Base-by-base conservation (phyloP, 345 rosid species). In the Diplotaxis tenuifolia region DNA sequence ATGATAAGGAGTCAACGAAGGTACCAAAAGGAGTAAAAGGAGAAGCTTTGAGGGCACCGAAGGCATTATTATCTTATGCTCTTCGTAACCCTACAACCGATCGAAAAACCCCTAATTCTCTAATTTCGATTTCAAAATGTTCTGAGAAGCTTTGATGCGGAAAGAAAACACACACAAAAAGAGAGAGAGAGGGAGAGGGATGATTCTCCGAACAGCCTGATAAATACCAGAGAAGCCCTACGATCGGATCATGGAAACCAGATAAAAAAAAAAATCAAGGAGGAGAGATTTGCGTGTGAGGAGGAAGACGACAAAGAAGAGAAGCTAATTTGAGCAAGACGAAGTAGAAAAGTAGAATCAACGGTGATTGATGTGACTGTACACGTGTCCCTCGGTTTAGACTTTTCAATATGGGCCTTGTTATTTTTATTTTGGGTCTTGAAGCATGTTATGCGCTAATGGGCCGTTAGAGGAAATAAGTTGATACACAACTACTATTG, bases 1-100 rank as follows among this genome's bases (percentile, higher is more conserved):
- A 70, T 84, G 84, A 73, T 80, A 84, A 38, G 78, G 85, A 15
- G 82, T 82, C 81, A 89, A 60, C 70, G 87, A 86, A 63, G 97
- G 89, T 45, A 83, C 28, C 56, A 83, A 77, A 40, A 72, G 67
- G 47, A 64, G 82, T 16, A 82, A 77, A 14, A 81, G 60, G 40
- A 81, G 81, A 5, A 71, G 67, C 62, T 79, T 75, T 8, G 73
- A 62, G 92, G 88, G 94, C 78, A 79, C 84, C 94, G 86, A 84
- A 86, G 88, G 94, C 99, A 96, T 92, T 83, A 78, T n/a, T 83
- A 58, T 56, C 80, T 42, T 72, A 80, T 79, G 89, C 94, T 85
- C 93, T 84, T 82, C 90, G 86, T 84, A 86, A 85, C 96, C 98
- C 96, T 65, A 62, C 6, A 4, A 52, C 77, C 75, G 0, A 42